Conservation (phyloP, 371 early-diverging fungal species). For the Mortierella sp. region DNA sequence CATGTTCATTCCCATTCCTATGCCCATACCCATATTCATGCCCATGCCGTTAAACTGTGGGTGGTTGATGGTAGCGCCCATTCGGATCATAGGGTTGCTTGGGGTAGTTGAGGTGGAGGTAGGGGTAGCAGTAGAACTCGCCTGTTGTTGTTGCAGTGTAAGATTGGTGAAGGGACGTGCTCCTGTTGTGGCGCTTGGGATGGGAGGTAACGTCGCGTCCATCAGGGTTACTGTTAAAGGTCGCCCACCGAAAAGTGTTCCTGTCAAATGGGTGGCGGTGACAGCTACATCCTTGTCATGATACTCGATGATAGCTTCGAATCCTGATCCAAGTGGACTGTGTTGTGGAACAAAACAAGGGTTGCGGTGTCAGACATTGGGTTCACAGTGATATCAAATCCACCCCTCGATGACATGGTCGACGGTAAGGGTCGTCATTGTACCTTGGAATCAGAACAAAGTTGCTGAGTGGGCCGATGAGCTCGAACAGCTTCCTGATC, state of each 20-base stretch:
- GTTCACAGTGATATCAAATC: background rate
- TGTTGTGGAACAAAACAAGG: conserved; percentile 5
- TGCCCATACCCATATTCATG: conserved; percentile 27
- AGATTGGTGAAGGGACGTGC: conserved; percentile 29
- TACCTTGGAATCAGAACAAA: conserved; percentile 58
- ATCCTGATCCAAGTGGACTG: conserved; percentile 60
- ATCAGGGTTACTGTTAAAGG: conserved; percentile 54
- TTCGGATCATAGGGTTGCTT: conserved; percentile 37
- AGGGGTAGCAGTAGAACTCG: background rate
- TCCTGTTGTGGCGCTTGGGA: conserved; percentile 5
- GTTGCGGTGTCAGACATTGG: too few relatives aligned
- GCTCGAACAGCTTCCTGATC: conserved; percentile 60
- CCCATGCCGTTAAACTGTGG: conserved; percentile 47
- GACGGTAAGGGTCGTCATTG: too few relatives aligned
- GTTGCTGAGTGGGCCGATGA: conserved; percentile 59
- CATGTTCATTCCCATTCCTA: conserved; percentile 22
- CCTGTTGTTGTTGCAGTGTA: conserved; percentile 31
- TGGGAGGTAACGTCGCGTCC: conserved; percentile 29
- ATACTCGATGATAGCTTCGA: conserved; percentile 71
- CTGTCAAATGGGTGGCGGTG: conserved; percentile 70
- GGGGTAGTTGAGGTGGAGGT: background rate
- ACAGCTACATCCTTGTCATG: conserved; percentile 56
- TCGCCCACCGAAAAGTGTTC: conserved; percentile 73
- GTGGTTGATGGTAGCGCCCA: conserved; percentile 46
- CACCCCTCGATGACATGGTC: too few relatives aligned